These are phyloP conservation scores for Talaromyces proteolyticus DNA, from an alignment of 495 filamentous ascomycete genomes.

Conservation along the genomic window DNA sequence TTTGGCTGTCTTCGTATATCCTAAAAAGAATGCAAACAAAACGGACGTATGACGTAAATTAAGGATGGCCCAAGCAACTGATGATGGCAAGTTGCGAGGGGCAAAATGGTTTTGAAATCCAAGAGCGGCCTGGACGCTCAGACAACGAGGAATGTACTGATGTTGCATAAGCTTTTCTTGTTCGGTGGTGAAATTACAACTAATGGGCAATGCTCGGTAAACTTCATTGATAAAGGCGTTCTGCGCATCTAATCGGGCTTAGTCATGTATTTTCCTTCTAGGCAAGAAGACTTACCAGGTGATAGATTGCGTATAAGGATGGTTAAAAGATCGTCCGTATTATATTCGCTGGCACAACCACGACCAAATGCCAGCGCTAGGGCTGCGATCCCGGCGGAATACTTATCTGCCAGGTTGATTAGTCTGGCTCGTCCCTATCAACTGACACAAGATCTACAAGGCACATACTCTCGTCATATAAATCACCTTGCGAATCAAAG, in stretches of 20 bases:
- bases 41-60: conserved; percentile 66
- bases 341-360: conserved; percentile 47
- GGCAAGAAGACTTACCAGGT: conserved; percentile 34
- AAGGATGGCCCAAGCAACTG: conserved; percentile 67
- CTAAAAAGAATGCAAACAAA: conserved; percentile 56
- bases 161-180: conserved; percentile 68
- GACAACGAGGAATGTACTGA: conserved; percentile 57
- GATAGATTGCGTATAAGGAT: conserved; percentile 46
- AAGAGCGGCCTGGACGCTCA: conserved; percentile 64
- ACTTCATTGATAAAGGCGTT: conserved; percentile 56
- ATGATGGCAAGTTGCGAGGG: conserved; percentile 55
- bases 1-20: conserved; percentile 35
- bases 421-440: conserved; percentile 10
- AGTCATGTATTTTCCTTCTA: background rate
- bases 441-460: background rate
- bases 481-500: conserved; percentile 29
- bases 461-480: conserved; percentile 38
- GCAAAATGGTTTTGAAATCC: conserved; percentile 56
- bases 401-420: conserved; percentile 28
- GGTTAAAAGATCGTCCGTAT: conserved; percentile 71
- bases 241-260: conserved; percentile 33
- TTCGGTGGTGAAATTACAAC: conserved; percentile 65
- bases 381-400: conserved; percentile 49
- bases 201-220: conserved; percentile 58
- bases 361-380: conserved; percentile 56